These are phyloP conservation scores for Xylariaceae sp. DNA, from an alignment of 2,329 filamentous ascomycete genomes.

Conservation along the genomic window DNA sequence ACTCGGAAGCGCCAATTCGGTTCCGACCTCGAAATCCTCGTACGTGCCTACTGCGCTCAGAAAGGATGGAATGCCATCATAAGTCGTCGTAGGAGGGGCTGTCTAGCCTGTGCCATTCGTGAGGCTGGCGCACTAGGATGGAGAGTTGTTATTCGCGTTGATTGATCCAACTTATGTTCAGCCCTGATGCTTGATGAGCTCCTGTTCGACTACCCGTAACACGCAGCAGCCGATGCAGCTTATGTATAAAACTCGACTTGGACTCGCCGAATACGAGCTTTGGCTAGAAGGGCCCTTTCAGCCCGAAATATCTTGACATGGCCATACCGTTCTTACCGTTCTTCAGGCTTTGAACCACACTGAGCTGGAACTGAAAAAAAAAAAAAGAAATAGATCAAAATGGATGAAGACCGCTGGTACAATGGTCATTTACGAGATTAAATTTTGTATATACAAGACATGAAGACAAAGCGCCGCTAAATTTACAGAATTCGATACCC, in stretches of 20 bases:
- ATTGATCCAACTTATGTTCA: constrained; percentile 30
- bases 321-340: too few relatives aligned
- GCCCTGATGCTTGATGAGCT: too few relatives aligned
- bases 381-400: too few relatives aligned
- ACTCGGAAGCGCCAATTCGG: constrained; percentile 55
- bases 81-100: constrained; percentile 63
- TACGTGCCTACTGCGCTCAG: constrained; percentile 68
- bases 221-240: too few relatives aligned
- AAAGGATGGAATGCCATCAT: constrained; percentile 71
- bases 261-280: too few relatives aligned
- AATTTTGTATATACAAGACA: constrained; percentile 3
- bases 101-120: constrained; percentile 68
- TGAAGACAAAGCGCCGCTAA: constrained; percentile 2
- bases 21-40: constrained; percentile 66
- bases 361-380: not conserved
- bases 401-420: too few relatives aligned
- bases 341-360: not conserved
- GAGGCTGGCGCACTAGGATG: constrained; percentile 70
- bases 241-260: too few relatives aligned
- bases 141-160: constrained; percentile 61
- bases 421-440: not conserved
- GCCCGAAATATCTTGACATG: too few relatives aligned
- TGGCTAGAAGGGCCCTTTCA: too few relatives aligned
- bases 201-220: too few relatives aligned
- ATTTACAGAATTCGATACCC: constrained; percentile 17